These are phyloP conservation scores for Podila clonocystis DNA, from an alignment of 192 early-diverging fungal species.

Conservation along the genomic window DNA sequence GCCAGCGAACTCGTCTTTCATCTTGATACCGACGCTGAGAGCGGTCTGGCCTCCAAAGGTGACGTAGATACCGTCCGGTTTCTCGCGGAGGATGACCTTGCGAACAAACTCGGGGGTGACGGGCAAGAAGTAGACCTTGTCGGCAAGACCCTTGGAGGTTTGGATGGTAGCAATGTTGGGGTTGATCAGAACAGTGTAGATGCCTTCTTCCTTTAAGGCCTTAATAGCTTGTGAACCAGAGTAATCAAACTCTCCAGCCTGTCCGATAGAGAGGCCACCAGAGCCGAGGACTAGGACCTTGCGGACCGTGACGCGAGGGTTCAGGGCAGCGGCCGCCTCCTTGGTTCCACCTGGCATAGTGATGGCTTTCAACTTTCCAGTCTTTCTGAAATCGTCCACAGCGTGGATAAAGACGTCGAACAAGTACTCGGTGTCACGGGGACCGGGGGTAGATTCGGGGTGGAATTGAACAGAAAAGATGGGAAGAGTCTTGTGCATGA, in stretches of 20 bases:
- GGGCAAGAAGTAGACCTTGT: slow-evolving; percentile 98
- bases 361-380: slow-evolving; percentile 81
- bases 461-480: slow-evolving; percentile 99
- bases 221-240: slow-evolving; percentile 96
- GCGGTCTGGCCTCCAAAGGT: slow-evolving; percentile 99
- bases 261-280: slow-evolving; percentile 97
- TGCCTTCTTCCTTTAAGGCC: slow-evolving; percentile 95
- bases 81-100: slow-evolving; percentile 95
- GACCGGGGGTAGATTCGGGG: slow-evolving; percentile 96
- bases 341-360: slow-evolving; percentile 70
- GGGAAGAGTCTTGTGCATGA: slow-evolving; percentile 89
- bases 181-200: slow-evolving; percentile 97
- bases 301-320: slow-evolving; percentile 73
- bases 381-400: slow-evolving; percentile 71
- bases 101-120: slow-evolving; percentile 94
- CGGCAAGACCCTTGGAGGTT: slow-evolving; percentile 96
- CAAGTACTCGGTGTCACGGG: slow-evolving; percentile 96
- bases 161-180: slow-evolving; percentile 99
- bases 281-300: slow-evolving; percentile 97
- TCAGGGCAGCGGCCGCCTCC: slow-evolving; percentile 51
- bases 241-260: slow-evolving; percentile 99
- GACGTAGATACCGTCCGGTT: slow-evolving; percentile 97
- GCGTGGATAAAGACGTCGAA: slow-evolving; percentile 95
- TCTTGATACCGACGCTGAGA: slow-evolving; percentile 93
- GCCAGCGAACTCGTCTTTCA: slow-evolving; percentile 91